Evolutionary conservation across 1,139 yeast species (phyloP).

Genomic region (Protomyces lactucae-debilis): DNA sequence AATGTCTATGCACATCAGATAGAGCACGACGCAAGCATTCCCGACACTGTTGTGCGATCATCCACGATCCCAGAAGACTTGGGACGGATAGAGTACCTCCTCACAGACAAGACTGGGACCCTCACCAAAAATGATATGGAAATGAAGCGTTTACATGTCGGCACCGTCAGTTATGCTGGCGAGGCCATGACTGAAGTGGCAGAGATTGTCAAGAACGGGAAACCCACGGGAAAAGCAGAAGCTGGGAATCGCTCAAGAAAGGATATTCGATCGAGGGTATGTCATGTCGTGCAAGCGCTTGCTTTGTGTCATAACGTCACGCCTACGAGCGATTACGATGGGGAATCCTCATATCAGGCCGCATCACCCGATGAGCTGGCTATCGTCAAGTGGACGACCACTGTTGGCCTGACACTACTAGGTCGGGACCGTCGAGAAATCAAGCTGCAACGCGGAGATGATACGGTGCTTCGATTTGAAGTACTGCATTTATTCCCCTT

Average conservation of each 20-base stretch:
- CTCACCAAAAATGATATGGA: constrained; percentile 98
- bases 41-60: constrained; percentile 87
- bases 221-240: background rate
- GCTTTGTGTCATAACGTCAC: constrained; percentile 96
- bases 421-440: constrained; percentile 78
- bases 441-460: constrained; percentile 42
- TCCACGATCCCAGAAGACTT: constrained; percentile 97
- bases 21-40: constrained; percentile 75
- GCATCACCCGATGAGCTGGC: constrained; percentile 99
- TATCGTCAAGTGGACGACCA: constrained; percentile 84
- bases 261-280: constrained; percentile 68
- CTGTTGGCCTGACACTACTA: constrained; percentile 71
- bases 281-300: constrained; percentile 73
- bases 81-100: constrained; percentile 87
- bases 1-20: constrained; percentile 94
- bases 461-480: constrained; percentile 53
- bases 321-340: constrained; percentile 53
- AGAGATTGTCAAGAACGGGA: constrained; percentile 43
- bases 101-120: constrained; percentile 96
- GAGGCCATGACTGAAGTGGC: constrained; percentile 88
- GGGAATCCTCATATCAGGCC: constrained; percentile 76
- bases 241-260: constrained; percentile 41
- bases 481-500: constrained; percentile 86
- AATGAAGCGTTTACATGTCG: constrained; percentile 83
- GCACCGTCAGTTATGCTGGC: constrained; percentile 84